Percentiles rank a stretch among this genome's conserved stretches.
These are phyloP conservation scores for Kurtzmaniella quercitrusa DNA, from an alignment of 1,139 yeast genomes.

Conservation along the genomic window DNA sequence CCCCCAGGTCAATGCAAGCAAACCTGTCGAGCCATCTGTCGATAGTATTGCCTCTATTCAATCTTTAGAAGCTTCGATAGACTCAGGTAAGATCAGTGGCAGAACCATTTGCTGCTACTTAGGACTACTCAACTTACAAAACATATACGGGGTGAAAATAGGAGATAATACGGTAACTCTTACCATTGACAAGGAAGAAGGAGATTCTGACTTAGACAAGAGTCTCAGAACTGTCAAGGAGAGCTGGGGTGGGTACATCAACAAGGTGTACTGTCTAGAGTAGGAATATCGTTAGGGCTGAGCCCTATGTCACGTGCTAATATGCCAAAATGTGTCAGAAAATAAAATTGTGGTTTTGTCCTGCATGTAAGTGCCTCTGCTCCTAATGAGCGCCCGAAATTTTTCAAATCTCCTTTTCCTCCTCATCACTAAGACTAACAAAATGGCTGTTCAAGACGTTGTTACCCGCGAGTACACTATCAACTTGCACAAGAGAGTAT, in stretches of 20 bases:
- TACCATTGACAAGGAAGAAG: conserved; percentile 2
- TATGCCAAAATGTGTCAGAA: too few species aligned
- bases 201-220: conserved; percentile 5
- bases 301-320: neutral
- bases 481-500: conserved; percentile 98
- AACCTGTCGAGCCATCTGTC: neutral
- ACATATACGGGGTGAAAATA: conserved; percentile 17
- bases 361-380: neutral
- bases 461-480: conserved; percentile 99
- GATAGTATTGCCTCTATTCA: conserved; percentile 5
- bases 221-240: conserved; percentile 7
- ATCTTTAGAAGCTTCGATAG: conserved; percentile 14
- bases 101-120: conserved; percentile 27
- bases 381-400: neutral
- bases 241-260: conserved; percentile 17
- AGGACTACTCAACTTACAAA: conserved; percentile 32
- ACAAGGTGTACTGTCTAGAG: conserved; percentile 24
- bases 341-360: too few species aligned
- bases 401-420: conserved; percentile 5
- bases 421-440: conserved; percentile 31
- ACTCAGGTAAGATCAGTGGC: conserved; percentile 20
- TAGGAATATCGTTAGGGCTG: conserved; percentile 5
- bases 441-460: conserved; percentile 97
- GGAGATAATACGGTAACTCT: conserved; percentile 7
- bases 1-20: conserved; percentile 12